Percentiles rank a stretch among this genome's conserved stretches.
Evolutionary conservation across 208 protist genomes (phyloP).

Genomic region (Jaenimonas drosophilae): DNA sequence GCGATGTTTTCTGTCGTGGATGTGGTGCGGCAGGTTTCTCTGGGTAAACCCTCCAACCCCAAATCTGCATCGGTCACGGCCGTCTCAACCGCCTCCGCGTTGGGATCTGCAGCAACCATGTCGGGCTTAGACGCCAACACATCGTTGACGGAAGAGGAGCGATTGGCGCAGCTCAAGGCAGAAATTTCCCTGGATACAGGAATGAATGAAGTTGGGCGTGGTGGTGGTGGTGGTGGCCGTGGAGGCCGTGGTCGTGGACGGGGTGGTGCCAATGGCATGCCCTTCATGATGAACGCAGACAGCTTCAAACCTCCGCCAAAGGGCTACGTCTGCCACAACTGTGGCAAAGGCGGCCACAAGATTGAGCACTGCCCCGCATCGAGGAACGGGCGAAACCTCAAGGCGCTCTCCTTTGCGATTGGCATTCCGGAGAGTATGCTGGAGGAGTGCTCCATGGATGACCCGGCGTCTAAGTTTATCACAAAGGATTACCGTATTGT

Average conservation of each 20-base stretch:
- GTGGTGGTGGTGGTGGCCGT: constrained; percentile 3
- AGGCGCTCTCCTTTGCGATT: constrained; percentile 60
- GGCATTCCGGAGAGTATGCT: constrained; percentile 85
- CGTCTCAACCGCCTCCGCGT: constrained; percentile 1
- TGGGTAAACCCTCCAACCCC: neutral
- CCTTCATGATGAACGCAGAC: constrained; percentile 22
- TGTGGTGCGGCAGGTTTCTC: constrained; percentile 51
- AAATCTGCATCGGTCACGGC: neutral
- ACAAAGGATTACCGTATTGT: constrained; percentile 71
- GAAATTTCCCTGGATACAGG: constrained; percentile 66
- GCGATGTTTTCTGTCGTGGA: constrained; percentile 68
- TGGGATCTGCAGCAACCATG: constrained; percentile 1
- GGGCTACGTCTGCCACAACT: constrained; percentile 86
- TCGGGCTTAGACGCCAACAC: constrained; percentile 1
- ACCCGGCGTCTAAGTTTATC: constrained; percentile 83
- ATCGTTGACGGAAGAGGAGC: constrained; percentile 69
- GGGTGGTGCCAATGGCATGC: constrained; percentile 1
- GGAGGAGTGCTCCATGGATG: constrained; percentile 79
- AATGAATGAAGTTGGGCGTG: constrained; percentile 42
- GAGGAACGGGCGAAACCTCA: constrained; percentile 36
- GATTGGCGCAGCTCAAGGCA: constrained; percentile 61
- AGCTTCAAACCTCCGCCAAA: constrained; percentile 57
- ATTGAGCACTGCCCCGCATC: constrained; percentile 76
- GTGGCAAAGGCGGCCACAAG: constrained; percentile 71
- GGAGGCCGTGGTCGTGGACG: constrained; percentile 6